phyloP scores from a whole-genome alignment of 2,329 filamentous ascomycete species.

The Ascochyta lentis region DNA sequence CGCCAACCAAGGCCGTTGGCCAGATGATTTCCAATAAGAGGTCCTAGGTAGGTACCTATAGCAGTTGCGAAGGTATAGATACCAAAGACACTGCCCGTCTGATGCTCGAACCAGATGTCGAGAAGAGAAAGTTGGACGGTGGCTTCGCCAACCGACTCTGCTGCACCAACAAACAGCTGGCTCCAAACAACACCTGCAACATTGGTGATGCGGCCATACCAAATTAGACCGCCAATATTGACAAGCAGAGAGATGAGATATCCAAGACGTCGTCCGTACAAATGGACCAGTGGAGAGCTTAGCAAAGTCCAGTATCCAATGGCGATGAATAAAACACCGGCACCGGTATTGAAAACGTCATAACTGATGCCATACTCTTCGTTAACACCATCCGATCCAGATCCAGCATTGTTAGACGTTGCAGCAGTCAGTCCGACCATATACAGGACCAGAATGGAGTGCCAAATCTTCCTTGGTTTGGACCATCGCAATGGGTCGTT shows the following conservation, averaged over 20 bases:
- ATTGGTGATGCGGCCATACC: conserved; percentile 27
- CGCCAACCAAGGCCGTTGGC: conserved; percentile 26
- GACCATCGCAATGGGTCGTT: conserved; percentile 62
- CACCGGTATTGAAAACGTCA: conserved; percentile 29
- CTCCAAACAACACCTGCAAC: conserved; percentile 26
- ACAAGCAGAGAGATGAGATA: conserved; percentile 27
- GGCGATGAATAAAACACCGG: conserved; percentile 26
- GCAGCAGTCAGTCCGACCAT: conserved; percentile 28
- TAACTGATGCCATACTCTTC: conserved; percentile 29
- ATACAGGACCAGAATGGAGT: conserved; percentile 27
- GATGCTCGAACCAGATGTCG: conserved; percentile 29
- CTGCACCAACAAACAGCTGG: conserved; percentile 29
- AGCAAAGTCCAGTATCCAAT: conserved; percentile 29
- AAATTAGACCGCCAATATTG: conserved; percentile 28
- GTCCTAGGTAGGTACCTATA: conserved; percentile 27
- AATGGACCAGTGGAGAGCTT: conserved; percentile 26
- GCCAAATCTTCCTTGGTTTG: conserved; percentile 51
- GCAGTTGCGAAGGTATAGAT: conserved; percentile 27
- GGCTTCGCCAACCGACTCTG: conserved; percentile 26
- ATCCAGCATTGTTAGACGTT: conserved; percentile 29
- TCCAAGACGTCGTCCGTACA: conserved; percentile 27
- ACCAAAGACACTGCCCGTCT: conserved; percentile 27
- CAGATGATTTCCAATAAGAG: conserved; percentile 24
- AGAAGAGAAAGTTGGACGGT: conserved; percentile 26
- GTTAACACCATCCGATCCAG: conserved; percentile 26